phyloP scores from a whole-genome alignment of 768 basidiomycete species.

The Brasilioporus rufonigricans region DNA sequence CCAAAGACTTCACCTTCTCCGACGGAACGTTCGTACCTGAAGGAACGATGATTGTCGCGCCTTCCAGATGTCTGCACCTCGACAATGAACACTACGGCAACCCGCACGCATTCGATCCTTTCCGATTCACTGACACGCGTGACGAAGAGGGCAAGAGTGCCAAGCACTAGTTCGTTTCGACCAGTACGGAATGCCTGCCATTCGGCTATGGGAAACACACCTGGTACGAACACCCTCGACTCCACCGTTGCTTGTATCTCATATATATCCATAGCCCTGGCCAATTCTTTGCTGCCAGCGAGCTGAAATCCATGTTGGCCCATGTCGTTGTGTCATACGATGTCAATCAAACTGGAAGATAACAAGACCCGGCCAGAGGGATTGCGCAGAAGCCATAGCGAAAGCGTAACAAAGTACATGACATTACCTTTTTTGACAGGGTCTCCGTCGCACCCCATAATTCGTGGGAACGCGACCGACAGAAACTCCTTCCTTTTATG shows the following conservation, averaged over 20 bases:
- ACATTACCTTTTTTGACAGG: too few relatives aligned
- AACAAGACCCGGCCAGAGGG: background rate
- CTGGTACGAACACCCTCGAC: too few relatives aligned
- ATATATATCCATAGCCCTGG: background rate
- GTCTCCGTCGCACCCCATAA: too few relatives aligned
- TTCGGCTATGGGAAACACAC: too few relatives aligned
- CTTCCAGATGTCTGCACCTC: too few relatives aligned
- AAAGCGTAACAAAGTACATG: too few relatives aligned
- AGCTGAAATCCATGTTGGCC: background rate
- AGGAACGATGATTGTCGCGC: background rate
- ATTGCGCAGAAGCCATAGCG: background rate
- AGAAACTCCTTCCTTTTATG: too few relatives aligned
- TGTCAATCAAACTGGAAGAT: background rate
- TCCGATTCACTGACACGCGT: background rate
- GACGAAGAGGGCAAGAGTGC: background rate
- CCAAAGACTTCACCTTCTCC: background rate
- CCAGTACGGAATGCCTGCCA: background rate
- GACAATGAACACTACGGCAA: background rate
- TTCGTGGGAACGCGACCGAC: too few relatives aligned
- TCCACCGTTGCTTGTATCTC: too few relatives aligned
- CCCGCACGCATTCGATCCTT: background rate
- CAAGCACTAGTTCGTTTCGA: background rate
- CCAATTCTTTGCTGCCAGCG: background rate
- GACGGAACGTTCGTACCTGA: background rate
- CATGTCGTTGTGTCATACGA: background rate